Base-by-base conservation (phyloP, 495 filamentous ascomycete genomes). In the Penicillium soppii region DNA sequence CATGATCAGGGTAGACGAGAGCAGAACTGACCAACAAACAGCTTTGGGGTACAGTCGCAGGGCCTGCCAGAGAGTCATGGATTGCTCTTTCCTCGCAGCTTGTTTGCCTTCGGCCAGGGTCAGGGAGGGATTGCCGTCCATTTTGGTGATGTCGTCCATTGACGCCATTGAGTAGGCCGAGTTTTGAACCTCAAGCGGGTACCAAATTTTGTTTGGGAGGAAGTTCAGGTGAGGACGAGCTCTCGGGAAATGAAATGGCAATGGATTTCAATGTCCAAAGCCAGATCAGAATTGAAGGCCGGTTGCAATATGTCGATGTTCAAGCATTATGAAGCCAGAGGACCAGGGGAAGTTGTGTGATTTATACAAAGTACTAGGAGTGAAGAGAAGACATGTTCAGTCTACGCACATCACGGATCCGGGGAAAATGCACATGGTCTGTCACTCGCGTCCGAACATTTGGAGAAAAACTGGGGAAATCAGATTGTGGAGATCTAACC, bases 1-100 rank as follows among this genome's bases (percentile, higher is more conserved):
- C 77, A 80, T 80, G 52, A 76, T 66, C 17, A 80, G 61, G 7
- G 67, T 62, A 2, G 70, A 62, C 0, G 74, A 77, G 22, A 79
- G 54, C 0, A 76, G 53, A 20, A 78, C 52, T 7, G 69, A 74
- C 74, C 74, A 80, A 5, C 49, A 64, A 5, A 78, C 67, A 8
- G 77, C 76, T 48, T 78, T 73, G 2, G 72, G 74, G 49, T 77
- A 79, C 29, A 71, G 58, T 23, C 59, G 63, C 20, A 78, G 17
- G n/a, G 53, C 61, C 37, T 61, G 47, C 47, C 47, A 54, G 15
- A 66, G 46, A n/a, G 57, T 58, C 63, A 66, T 66, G 20, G 48
- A 43, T 16, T 66, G 56, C 32, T 66, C 63, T 2, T 58, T 56
- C 36, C 45, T 36, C 8, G 60, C 52, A 10, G 46, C 63, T 9